Evolutionary conservation across 2,329 filamentous ascomycete species (phyloP).

Genomic region (Thyridium curvatum): DNA sequence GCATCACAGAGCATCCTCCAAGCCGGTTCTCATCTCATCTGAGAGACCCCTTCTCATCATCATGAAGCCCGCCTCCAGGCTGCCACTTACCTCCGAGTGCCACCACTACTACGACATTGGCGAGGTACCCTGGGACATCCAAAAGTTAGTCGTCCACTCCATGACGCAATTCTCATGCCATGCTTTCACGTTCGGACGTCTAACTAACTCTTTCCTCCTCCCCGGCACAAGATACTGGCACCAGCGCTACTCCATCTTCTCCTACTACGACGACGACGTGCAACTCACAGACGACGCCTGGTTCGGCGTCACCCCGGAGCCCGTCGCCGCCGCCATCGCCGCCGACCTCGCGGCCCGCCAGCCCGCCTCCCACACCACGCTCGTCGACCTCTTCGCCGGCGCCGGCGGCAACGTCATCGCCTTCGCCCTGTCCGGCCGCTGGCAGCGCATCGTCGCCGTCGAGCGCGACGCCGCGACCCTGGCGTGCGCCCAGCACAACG

Average conservation of each 20-base stretch:
- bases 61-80: conserved; percentile 34
- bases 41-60: too few species aligned
- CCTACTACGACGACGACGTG: conserved; percentile 79
- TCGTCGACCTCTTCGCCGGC: conserved; percentile 88
- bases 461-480: conserved; percentile 77
- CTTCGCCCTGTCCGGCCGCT: conserved; percentile 76
- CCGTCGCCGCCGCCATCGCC: conserved; percentile 69
- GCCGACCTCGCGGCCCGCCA: conserved; percentile 55
- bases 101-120: conserved; percentile 66
- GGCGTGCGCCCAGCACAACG: conserved; percentile 89
- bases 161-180: too few species aligned
- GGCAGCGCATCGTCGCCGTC: conserved; percentile 80
- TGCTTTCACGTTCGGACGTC: too few species aligned
- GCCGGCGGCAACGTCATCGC: conserved; percentile 92
- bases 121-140: conserved; percentile 76
- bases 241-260: conserved; percentile 83
- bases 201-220: neutral
- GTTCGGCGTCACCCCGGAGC: conserved; percentile 95
- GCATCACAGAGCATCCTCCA: too few species aligned
- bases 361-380: conserved; percentile 42
- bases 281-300: conserved; percentile 90
- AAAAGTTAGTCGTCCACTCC: conserved; percentile 58
- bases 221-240: conserved; percentile 68
- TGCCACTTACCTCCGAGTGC: conserved; percentile 55
- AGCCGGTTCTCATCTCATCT: too few species aligned